These are phyloP conservation scores for Nigrograna mackinnonii DNA, from an alignment of 2,329 filamentous ascomycete species.

Conservation along the genomic window DNA sequence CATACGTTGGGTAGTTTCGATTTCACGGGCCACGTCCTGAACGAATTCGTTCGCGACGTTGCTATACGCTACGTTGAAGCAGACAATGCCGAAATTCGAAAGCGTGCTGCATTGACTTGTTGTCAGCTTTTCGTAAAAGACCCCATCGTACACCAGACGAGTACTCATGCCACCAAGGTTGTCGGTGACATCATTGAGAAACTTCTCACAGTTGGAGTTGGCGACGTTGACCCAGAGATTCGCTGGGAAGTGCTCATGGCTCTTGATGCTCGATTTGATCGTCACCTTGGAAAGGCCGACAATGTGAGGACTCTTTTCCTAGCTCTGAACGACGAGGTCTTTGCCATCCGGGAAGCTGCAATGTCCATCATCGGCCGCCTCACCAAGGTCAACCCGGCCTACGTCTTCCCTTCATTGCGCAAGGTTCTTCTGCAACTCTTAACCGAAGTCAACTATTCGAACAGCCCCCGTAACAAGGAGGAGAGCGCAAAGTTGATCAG, in stretches of 20 bases:
- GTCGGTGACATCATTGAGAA: conserved; percentile 98
- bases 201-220: conserved; percentile 90
- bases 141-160: conserved; percentile 97
- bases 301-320: conserved; percentile 96
- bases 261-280: conserved; percentile 90
- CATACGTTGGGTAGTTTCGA: conserved; percentile 98
- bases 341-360: conserved; percentile 88
- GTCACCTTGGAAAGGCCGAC: conserved; percentile 94
- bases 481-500: conserved; percentile 94
- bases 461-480: conserved; percentile 91
- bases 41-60: conserved; percentile 98
- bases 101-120: conserved; percentile 93
- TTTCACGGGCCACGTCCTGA: conserved; percentile 84
- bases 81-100: conserved; percentile 89
- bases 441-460: conserved; percentile 94
- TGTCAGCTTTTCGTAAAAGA: conserved; percentile 97
- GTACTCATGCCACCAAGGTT: conserved; percentile 93
- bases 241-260: conserved; percentile 85
- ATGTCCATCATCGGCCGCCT: conserved; percentile 96
- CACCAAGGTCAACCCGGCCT: conserved; percentile 89
- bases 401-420: conserved; percentile 92
- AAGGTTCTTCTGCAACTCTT: conserved; percentile 96
- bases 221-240: conserved; percentile 86
- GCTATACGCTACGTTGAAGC: conserved; percentile 98
- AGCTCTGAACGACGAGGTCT: conserved; percentile 92